A percentile compares a stretch with the other conserved stretches of the same genome.
phyloP scores from a whole-genome alignment of 108 stramenopile genomes.

The Pinguiococcus pyrenoidosus region DNA sequence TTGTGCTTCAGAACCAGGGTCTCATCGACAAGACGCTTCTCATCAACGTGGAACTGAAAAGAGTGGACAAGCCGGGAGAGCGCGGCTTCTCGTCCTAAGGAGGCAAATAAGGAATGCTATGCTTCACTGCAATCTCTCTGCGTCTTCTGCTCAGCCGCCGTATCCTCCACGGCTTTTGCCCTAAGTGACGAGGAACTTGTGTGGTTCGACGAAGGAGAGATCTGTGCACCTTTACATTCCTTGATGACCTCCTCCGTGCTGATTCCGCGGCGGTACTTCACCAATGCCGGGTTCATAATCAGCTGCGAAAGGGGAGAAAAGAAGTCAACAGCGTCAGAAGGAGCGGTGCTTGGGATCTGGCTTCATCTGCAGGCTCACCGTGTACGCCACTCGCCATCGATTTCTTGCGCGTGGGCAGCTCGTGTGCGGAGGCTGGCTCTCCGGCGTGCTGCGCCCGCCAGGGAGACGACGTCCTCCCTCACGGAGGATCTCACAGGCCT shows the following conservation, averaged over 20 bases:
- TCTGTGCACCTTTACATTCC: neutral
- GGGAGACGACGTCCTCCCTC: no score
- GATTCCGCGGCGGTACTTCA: no score
- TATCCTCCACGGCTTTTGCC: neutral
- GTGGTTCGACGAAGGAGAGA: neutral
- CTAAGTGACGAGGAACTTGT: neutral
- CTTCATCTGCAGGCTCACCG: no score
- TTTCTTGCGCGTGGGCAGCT: no score
- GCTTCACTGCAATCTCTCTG: neutral
- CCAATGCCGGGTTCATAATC: no score
- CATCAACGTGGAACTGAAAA: constrained; percentile 71
- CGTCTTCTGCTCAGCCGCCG: neutral
- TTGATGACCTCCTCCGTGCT: neutral
- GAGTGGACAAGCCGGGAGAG: constrained; percentile 70
- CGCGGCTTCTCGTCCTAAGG: neutral
- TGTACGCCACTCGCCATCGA: no score
- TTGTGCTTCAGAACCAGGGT: constrained; percentile 73
- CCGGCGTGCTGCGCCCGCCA: no score
- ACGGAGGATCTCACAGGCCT: no score
- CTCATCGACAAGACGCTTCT: constrained; percentile 69
- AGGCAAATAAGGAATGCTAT: neutral
- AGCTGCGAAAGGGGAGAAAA: no score
- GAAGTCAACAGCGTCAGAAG: no score
- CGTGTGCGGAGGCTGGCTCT: no score
- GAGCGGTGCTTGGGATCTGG: no score